Evolutionary conservation across 2,329 filamentous ascomycete species (phyloP).

Genomic region (Trichoderma hamatum): DNA sequence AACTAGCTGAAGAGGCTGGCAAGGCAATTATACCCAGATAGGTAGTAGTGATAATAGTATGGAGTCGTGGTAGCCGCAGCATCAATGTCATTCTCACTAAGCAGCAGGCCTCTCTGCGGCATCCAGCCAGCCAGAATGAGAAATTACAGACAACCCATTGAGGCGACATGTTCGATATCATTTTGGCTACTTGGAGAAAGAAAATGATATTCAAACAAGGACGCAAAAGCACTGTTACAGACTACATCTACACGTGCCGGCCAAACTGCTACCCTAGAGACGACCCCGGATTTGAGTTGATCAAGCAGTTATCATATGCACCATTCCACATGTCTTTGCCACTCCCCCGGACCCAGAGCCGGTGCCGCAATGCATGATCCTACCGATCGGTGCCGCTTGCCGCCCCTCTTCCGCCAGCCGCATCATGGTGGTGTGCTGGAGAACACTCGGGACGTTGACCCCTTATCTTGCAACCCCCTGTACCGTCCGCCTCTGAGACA

Average conservation of each 20-base stretch:
- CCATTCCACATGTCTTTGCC: constrained; percentile 1
- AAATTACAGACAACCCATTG: neutral
- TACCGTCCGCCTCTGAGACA: neutral
- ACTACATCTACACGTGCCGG: neutral
- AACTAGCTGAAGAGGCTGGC: neutral
- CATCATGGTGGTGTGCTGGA: neutral
- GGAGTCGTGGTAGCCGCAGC: neutral
- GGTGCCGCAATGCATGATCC: constrained; percentile 1
- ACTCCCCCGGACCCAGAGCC: neutral
- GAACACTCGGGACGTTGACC: neutral
- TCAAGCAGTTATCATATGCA: neutral
- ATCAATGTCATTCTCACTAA: neutral
- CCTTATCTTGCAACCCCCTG: neutral
- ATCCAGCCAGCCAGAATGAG: neutral
- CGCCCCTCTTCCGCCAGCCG: constrained; percentile 1
- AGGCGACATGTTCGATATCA: neutral
- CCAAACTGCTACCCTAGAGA: constrained; percentile 8
- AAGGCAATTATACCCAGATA: neutral
- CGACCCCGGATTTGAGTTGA: neutral
- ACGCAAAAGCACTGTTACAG: neutral
- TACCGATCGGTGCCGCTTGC: constrained; percentile 5
- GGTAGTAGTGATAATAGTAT: neutral
- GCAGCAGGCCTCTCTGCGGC: neutral
- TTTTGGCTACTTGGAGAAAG: neutral
- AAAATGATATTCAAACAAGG: neutral